Evolutionary conservation across 768 basidiomycete genomes (phyloP).

Genomic region (Suillus sp.): DNA sequence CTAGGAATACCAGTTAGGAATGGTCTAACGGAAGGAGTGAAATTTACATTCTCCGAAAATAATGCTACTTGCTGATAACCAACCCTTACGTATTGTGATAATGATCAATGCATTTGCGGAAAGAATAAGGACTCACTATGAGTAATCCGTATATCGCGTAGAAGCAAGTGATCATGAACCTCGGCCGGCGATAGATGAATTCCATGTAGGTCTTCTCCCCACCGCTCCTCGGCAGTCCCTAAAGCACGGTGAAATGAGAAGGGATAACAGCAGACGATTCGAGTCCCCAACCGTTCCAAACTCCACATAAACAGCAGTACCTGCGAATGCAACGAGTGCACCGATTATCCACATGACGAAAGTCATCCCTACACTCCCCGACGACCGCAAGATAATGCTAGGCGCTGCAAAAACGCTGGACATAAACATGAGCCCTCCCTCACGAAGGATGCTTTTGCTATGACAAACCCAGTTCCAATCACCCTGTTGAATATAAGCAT

Average conservation of each 20-base stretch:
- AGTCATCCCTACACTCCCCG: slow-evolving; percentile 71
- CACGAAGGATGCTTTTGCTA: neutral
- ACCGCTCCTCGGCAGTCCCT: slow-evolving; percentile 72
- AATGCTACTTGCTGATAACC: slow-evolving; percentile 57
- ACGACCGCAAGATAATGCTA: slow-evolving; percentile 62
- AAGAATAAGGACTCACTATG: slow-evolving; percentile 42
- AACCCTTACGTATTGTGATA: slow-evolving; percentile 44
- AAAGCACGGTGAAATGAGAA: neutral
- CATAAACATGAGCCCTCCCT: slow-evolving; percentile 10
- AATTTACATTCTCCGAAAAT: slow-evolving; percentile 73
- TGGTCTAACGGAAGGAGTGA: neutral
- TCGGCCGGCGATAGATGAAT: slow-evolving; percentile 64
- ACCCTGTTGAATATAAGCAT: slow-evolving; percentile 76
- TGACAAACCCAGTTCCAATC: slow-evolving; percentile 67
- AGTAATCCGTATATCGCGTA: slow-evolving; percentile 61
- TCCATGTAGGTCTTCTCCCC: slow-evolving; percentile 80
- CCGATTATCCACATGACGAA: slow-evolving; percentile 74
- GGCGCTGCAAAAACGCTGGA: slow-evolving; percentile 71
- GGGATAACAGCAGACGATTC: neutral
- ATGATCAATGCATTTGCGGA: neutral
- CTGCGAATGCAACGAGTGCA: slow-evolving; percentile 61
- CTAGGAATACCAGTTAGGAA: slow-evolving; percentile 36
- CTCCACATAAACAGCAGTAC: slow-evolving; percentile 75
- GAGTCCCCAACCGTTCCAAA: slow-evolving; percentile 59
- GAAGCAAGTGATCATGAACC: slow-evolving; percentile 59